These are phyloP conservation scores for Syzygium oleosum DNA, from an alignment of 345 rosid species.

Conservation along the genomic window DNA sequence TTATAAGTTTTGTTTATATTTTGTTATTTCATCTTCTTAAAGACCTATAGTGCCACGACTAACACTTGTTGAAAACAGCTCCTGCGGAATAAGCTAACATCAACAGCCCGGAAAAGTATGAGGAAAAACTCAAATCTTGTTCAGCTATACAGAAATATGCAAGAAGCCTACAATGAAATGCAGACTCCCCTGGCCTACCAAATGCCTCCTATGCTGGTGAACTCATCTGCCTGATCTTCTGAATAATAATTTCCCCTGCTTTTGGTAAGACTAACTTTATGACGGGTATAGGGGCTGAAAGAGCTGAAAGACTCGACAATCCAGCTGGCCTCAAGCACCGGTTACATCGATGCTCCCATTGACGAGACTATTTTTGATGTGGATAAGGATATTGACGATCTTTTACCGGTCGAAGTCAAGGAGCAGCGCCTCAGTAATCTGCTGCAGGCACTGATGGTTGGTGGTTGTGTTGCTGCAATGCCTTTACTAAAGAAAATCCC, in stretches of 20 bases:
- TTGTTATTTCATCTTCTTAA: neutral
- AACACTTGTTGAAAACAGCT: conserved; percentile 27
- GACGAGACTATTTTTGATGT: conserved; percentile 81
- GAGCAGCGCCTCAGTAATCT: conserved; percentile 93
- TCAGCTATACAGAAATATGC: conserved; percentile 54
- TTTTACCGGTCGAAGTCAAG: conserved; percentile 85
- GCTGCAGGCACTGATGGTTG: conserved; percentile 88
- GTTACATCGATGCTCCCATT: conserved; percentile 72
- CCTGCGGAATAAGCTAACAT: conserved; percentile 48
- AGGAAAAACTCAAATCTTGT: conserved; percentile 42
- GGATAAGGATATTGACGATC: conserved; percentile 79
- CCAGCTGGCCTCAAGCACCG: conserved; percentile 64
- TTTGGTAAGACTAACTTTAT: neutral
- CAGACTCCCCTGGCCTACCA: conserved; percentile 64
- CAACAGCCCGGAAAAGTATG: conserved; percentile 54
- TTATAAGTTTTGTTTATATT: neutral
- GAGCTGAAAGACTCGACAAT: conserved; percentile 85
- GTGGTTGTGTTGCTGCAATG: conserved; percentile 88
- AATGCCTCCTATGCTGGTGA: conserved; percentile 44
- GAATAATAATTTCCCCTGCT: neutral
- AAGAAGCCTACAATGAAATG: conserved; percentile 54
- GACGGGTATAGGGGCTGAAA: conserved; percentile 53
- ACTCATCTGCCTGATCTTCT: conserved; percentile 1
- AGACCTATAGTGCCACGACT: neutral
- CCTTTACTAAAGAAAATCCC: conserved; percentile 90